Percentiles rank a stretch among this genome's conserved stretches.
Evolutionary conservation across 257 asterid genomes (phyloP).

Genomic region (Solanum boliviense): DNA sequence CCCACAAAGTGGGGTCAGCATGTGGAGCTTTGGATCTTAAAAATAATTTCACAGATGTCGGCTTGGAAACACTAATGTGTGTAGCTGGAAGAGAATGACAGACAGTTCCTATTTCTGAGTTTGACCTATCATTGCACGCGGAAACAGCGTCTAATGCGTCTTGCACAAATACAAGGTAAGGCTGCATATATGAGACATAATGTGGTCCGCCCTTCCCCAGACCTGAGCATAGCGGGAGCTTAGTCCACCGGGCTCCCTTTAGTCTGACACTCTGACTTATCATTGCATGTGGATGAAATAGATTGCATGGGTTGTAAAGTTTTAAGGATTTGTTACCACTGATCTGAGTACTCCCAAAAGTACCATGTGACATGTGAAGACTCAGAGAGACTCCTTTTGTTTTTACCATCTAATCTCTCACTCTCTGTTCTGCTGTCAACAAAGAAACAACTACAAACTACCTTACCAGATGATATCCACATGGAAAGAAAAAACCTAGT

Average conservation of each 20-base stretch:
- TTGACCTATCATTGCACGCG: neutral
- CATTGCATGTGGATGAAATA: neutral
- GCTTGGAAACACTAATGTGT: neutral
- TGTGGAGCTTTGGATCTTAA: neutral
- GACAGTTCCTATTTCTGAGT: neutral
- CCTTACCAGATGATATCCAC: neutral
- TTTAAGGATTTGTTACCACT: neutral
- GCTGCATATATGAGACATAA: neutral
- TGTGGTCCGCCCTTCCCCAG: neutral
- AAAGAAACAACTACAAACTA: neutral
- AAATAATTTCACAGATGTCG: neutral
- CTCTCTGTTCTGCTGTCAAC: neutral
- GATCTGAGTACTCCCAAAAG: neutral
- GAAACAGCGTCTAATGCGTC: neutral
- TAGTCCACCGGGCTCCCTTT: neutral
- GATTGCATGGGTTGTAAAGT: neutral
- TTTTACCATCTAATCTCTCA: neutral
- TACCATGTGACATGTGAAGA: neutral
- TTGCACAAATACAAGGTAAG: neutral
- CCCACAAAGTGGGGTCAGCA: neutral
- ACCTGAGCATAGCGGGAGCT: neutral
- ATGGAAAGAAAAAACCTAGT: neutral
- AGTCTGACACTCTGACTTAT: neutral
- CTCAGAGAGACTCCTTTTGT: neutral
- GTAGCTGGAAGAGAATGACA: neutral